Evolutionary conservation across 2,329 filamentous ascomycete genomes (phyloP), one percentile per base, ranked within the genome.

Genomic region (Parafenestella ontariensis): DNA sequence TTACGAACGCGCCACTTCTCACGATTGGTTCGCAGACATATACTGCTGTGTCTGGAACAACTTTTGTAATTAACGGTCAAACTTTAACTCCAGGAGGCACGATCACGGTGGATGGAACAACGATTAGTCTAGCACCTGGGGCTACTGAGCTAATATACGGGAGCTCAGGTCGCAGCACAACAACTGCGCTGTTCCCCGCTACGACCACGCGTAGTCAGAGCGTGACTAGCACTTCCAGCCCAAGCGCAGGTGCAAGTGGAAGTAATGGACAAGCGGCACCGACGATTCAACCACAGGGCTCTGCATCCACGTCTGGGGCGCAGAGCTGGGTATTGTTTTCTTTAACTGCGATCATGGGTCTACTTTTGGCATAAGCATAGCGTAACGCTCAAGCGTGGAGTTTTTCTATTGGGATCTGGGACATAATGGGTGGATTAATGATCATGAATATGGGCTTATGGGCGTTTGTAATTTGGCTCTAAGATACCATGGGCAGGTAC

Each of bases 21-120:
- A 74, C 70, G 8, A 61, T 77, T n/a, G 72, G 65, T 9, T 58
- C 61, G 9, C 49, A 63, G 4, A 74, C 68, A 1, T 73, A 64
- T 57, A 72, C 70, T 2, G 67, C 69, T 1, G 41, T 57, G 2
- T 45, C 64, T 7, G 71, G 72, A 0, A 73, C 70, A 1, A 70
- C 68, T 3, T 78, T 76, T 53, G 17, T 78, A 3, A 74, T 80
- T 34, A 61, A 56, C 21, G 75, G 73, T 0, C 69, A 76, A 34
- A 77, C 74, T 0, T 62, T 80, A 21, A 76, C 71, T 0, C 74
- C 76, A 10, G 78, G 76, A 10, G 76, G 75, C 1, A 59, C 53
- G 3, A 67, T 76, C 34, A 69, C 65, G 0, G 61, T 73, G 1
- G 58, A 64, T 34, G 71, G 72, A 13, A 75, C 71, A 0, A 71